Evolutionary conservation across 106 monocot species (phyloP), one percentile per base, ranked within the genome.

Genomic region (Iris macrosiphon): DNA sequence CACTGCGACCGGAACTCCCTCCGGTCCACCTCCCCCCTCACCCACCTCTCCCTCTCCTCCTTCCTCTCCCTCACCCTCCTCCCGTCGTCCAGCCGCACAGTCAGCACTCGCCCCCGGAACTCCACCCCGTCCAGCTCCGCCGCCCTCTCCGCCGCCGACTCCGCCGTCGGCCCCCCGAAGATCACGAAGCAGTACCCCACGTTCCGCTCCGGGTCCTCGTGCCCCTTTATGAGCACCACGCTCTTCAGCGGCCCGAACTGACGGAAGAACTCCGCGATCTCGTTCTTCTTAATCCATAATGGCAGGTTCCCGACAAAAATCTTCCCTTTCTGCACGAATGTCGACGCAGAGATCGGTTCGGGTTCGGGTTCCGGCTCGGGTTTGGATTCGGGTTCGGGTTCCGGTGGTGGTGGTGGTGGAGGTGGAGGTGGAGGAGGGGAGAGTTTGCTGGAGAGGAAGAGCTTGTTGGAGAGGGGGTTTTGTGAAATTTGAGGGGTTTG

Each of bases 201-300:
- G 30, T 98, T 98, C 24, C 98, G 67, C 71, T 87, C 90, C 15
- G 87, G 63, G 49, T 89, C 86, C 14, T 98, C 77, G 35, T 87
- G 80, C 5, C 83, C 90, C 62, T 66, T 79, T 29, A 98, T 81
- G 45, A 98, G 68, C 6, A 87, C 72, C 21, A 91, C 77, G 45
- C 62, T 84, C 80, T 98, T 87, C 63, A 98, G 27, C 3, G 90
- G 87, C 16, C 98, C 90, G 26, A 98, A 98, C 27, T 98, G 98
- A 57, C 90, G 63, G 68, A 98, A 98, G 61, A 77, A 98, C 46
- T 90, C 83, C 0, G 72, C 77, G 29, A 90, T 64, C 50, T 98
- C 90, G 52, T 78, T 79, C 78, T 98, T 98, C 62, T 80, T 80
- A 13, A 91, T 85, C 96, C 89, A 91, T 4, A 69, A 59, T 0